phyloP scores from a whole-genome alignment of 495 filamentous ascomycete genomes.

The Aeminium ludgeri region DNA sequence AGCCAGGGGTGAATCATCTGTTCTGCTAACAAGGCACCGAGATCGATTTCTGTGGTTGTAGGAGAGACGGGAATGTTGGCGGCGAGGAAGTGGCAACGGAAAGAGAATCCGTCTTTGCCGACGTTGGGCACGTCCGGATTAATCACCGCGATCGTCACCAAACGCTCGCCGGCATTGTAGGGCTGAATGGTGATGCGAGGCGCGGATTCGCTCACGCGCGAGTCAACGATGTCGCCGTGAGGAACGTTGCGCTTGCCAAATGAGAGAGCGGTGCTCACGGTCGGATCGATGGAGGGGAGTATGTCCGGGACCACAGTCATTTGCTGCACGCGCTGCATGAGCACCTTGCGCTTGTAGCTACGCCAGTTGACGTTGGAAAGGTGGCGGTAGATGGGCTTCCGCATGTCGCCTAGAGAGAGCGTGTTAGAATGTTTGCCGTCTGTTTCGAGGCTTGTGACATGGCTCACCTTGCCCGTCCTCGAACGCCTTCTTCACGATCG shows the following conservation, averaged over 20 bases:
- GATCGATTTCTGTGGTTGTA: conserved; percentile 33
- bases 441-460: too few relatives aligned
- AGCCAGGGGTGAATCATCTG: conserved; percentile 67
- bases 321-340: conserved; percentile 75
- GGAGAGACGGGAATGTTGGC: conserved; percentile 46
- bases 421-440: too few relatives aligned
- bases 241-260: conserved; percentile 50
- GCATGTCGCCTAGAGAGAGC: conserved; percentile 68
- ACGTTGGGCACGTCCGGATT: conserved; percentile 80
- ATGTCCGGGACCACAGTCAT: conserved; percentile 86
- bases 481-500: conserved; percentile 80
- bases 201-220: conserved; percentile 45
- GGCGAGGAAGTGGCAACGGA: conserved; percentile 73
- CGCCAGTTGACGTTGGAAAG: conserved; percentile 81
- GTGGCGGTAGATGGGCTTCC: conserved; percentile 87
- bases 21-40: conserved; percentile 32
- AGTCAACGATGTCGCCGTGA: conserved; percentile 65
- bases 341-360: conserved; percentile 52
- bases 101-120: conserved; percentile 58
- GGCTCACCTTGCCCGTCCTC: conserved; percentile 75
- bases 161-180: conserved; percentile 62
- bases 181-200: conserved; percentile 67
- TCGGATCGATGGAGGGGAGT: conserved; percentile 66
- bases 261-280: conserved; percentile 57
- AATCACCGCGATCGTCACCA: conserved; percentile 69